phyloP scores from a whole-genome alignment of 495 filamentous ascomycete species.

The Entonaema liquescens region DNA sequence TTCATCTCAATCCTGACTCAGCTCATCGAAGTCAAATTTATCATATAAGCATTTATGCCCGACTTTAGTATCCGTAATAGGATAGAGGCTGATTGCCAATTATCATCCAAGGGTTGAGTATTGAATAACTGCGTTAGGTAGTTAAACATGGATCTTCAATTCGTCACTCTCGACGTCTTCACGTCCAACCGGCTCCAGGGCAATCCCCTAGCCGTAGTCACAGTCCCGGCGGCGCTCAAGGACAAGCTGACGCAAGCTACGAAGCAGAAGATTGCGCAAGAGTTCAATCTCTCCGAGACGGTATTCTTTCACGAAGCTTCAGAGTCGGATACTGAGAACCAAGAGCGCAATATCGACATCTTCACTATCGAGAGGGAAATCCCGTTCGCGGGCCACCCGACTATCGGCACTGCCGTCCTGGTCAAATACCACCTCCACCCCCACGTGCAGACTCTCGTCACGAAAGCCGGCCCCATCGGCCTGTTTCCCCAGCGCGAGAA shows the following conservation, averaged over 20 bases:
- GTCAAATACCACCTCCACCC: conserved; percentile 46
- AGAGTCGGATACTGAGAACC: conserved; percentile 2
- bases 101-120: background rate
- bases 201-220: conserved; percentile 74
- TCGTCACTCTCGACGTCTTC: conserved; percentile 75
- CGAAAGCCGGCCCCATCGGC: conserved; percentile 67
- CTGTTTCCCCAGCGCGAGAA: conserved; percentile 25
- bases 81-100: background rate
- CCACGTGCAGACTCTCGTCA: conserved; percentile 55
- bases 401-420: conserved; percentile 72
- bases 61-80: background rate
- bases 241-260: conserved; percentile 54
- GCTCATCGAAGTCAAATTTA: background rate
- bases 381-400: conserved; percentile 82
- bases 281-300: conserved; percentile 89
- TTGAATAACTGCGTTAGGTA: background rate
- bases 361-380: conserved; percentile 70
- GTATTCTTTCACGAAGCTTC: conserved; percentile 73
- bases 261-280: conserved; percentile 72
- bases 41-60: background rate
- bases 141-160: conserved; percentile 52
- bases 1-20: background rate
- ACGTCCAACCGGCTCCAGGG: conserved; percentile 64
- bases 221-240: conserved; percentile 53
- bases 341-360: conserved; percentile 68